A percentile compares a stretch with the other conserved stretches of the same genome.
Conservation (phyloP, 2,329 filamentous ascomycete genomes). For the Fusarium sp. region DNA sequence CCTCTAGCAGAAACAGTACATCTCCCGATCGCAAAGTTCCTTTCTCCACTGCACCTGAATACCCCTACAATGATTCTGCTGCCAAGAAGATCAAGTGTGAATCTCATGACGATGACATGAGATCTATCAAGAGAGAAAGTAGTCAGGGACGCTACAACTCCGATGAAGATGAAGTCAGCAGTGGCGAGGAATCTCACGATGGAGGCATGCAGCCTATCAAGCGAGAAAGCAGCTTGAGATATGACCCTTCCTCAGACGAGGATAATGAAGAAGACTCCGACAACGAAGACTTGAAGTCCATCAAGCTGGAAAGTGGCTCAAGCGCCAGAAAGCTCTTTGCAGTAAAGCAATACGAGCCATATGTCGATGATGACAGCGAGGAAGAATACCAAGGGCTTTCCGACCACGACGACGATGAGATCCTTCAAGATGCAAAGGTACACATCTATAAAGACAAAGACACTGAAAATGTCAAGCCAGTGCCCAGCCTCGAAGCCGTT, state of each 20-base stretch:
- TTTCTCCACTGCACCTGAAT: constrained; percentile 13
- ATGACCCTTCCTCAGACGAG: not conserved
- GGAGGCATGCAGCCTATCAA: not conserved
- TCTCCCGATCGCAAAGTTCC: not conserved
- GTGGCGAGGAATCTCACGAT: not conserved
- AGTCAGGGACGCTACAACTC: not conserved
- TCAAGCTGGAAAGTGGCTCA: not conserved
- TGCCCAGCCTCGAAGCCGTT: not conserved
- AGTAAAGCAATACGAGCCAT: not conserved
- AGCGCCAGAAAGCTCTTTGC: not conserved
- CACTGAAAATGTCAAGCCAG: no score
- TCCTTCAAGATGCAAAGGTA: not conserved
- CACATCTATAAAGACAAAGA: not conserved
- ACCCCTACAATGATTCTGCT: not conserved
- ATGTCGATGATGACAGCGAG: not conserved
- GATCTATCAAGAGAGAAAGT: constrained; percentile 6
- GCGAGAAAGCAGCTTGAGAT: not conserved
- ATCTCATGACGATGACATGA: not conserved
- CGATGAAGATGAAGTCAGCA: not conserved
- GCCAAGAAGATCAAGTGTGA: constrained; percentile 11
- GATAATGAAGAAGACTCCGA: not conserved
- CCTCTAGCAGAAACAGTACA: not conserved
- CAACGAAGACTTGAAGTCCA: not conserved
- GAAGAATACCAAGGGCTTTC: constrained; percentile 2
- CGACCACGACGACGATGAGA: not conserved